Percentiles rank a stretch among this genome's conserved stretches.
These are phyloP conservation scores for Pseudoneurospora amorphoporcata DNA, from an alignment of 495 filamentous ascomycete genomes.

Conservation along the genomic window DNA sequence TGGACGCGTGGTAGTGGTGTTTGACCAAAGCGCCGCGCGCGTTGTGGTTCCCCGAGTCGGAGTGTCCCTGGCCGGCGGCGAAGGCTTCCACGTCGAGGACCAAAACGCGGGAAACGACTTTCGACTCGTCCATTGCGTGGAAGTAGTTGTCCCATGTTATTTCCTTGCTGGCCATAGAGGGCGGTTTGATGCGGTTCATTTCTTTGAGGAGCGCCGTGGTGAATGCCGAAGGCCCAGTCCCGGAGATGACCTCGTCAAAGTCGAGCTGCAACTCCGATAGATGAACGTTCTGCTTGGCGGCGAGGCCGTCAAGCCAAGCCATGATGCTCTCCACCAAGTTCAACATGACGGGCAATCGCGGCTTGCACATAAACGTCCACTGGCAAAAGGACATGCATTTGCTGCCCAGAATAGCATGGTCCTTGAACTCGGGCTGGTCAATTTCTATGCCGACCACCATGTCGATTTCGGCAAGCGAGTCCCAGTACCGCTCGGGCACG, in stretches of 20 bases:
- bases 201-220: constrained; percentile 46
- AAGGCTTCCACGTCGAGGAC: constrained; percentile 54
- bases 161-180: not conserved
- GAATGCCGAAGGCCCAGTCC: constrained; percentile 55
- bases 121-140: constrained; percentile 46
- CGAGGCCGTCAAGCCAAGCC: constrained; percentile 41
- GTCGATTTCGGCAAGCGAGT: constrained; percentile 33
- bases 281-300: constrained; percentile 35
- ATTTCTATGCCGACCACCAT: constrained; percentile 55
- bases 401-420: constrained; percentile 49
- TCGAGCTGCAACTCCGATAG: constrained; percentile 45
- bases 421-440: constrained; percentile 46
- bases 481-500: constrained; percentile 35
- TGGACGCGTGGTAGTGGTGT: constrained; percentile 52
- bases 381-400: constrained; percentile 53
- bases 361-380: constrained; percentile 55
- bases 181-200: constrained; percentile 26
- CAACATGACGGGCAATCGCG: constrained; percentile 47
- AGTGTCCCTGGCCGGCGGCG: constrained; percentile 53
- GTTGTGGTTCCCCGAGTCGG: constrained; percentile 49
- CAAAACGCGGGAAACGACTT: constrained; percentile 41
- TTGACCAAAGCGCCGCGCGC: constrained; percentile 45
- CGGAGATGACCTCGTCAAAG: constrained; percentile 53
- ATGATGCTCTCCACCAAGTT: constrained; percentile 47
- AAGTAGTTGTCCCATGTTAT: constrained; percentile 45